Base-by-base conservation (phyloP, 768 basidiomycete species). In the Filobasidium wieringae region DNA sequence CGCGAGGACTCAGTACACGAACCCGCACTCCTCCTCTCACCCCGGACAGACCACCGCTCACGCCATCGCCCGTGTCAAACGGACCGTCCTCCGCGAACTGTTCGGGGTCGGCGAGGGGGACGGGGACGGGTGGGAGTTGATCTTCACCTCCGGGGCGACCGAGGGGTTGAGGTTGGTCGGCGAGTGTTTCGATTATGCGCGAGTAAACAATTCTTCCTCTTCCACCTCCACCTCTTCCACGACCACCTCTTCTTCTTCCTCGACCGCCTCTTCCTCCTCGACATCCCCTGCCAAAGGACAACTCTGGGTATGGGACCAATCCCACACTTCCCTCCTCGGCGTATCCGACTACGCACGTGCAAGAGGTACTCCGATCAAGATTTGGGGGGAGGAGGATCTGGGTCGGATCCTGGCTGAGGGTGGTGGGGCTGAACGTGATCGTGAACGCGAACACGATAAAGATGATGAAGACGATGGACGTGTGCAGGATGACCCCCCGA, bases 111-210 rank as follows among this genome's bases (percentile, higher is more conserved):
- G 32, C 24, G 17, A 32, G 5, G 50, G 27, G 7, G 19, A 51
- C 7, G 50, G 51, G 29, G 49, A 40, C 22, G 41, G 47, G 19
- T 69, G 66, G 66, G 66, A 64, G 17, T 53, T 69, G 29, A 59
- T 69, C 36, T 69, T 67, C 36, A 66, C 66, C 8, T 50, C 47
- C 1, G 66, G 68, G 3, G 59, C 66, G 14, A 69, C 68, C 4
- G 63, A 56, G 11, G 58, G 50, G 1, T 39, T 66, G 27, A 60
- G 61, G 51, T 36, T 64, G 31, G 57, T 69, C 17, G 66, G 54
- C 2, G 63, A 64, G n/a, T 53, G 51, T 0, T 66, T 62, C 53
- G 41, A 53, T 4, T 67, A n/a, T n/a, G n/a, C n/a, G n/a, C n/a
- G n/a, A n/a, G n/a, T n/a, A n/a, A n/a, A n/a, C n/a, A n/a, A n/a